Conservation (phyloP, 2,329 filamentous ascomycete species). For the Xylaria sp. region DNA sequence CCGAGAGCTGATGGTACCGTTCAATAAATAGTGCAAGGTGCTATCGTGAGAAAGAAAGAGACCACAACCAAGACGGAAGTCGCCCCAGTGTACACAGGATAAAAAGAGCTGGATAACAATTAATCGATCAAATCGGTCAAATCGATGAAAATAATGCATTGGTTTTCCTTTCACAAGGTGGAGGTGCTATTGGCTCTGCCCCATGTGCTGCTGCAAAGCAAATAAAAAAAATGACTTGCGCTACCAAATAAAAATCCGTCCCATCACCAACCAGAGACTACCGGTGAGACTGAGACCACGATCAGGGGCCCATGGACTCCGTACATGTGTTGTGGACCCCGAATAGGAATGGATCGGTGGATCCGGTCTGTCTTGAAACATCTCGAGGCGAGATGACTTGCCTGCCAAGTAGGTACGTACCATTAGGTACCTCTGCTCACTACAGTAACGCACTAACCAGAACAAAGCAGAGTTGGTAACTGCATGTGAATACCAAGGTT, state of each 20-base stretch:
- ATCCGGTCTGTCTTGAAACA: conserved; percentile 1
- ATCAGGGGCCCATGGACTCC: not conserved
- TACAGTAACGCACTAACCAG: too few species aligned
- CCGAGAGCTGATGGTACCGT: too few species aligned
- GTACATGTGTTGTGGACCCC: not conserved
- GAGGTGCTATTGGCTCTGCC: not conserved
- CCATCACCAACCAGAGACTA: conserved; percentile 1
- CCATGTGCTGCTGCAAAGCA: not conserved
- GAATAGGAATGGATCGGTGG: not conserved
- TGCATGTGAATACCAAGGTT: too few species aligned
- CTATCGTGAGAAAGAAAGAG: not conserved
- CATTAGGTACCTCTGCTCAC: too few species aligned
- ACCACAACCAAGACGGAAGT: too few species aligned
- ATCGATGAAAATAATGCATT: too few species aligned
- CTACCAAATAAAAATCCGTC: not conserved
- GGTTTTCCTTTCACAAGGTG: too few species aligned
- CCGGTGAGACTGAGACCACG: not conserved
- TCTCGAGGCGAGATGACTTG: conserved; percentile 7
- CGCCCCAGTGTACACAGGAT: not conserved
- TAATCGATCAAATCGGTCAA: not conserved
- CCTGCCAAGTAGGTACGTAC: not conserved
- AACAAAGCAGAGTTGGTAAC: too few species aligned
- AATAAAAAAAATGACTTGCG: not conserved
- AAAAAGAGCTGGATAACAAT: too few species aligned
- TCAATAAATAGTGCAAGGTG: too few species aligned